Base-by-base conservation (phyloP, 768 basidiomycete genomes). In the Gloeopeniophorella convolvens region DNA sequence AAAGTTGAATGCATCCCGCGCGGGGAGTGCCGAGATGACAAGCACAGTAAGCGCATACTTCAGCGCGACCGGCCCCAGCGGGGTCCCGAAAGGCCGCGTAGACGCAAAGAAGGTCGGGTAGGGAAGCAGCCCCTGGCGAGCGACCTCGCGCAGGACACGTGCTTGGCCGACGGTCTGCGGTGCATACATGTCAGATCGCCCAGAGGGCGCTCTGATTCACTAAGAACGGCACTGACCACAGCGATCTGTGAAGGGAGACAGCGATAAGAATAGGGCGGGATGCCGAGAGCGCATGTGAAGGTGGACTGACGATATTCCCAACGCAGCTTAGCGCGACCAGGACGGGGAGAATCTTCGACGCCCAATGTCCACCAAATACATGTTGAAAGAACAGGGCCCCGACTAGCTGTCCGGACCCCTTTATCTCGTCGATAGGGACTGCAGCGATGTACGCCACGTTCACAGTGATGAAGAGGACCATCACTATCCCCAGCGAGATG, bases 91-190 rank as follows among this genome's bases (percentile, higher is more conserved):
- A 3, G 76, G 76, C 41, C 66, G 63, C 8, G 70, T 75, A 3
- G 72, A 72, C 2, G 73, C 68, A 59, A 74, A 77, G 60, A 78
- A 72, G 5, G 58, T 62, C 2, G 75, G 68, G 42, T 66, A 76
- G 0, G 77, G 77, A 15, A 79, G 63, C 4, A 79, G 63, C 10
- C 77, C 77, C 63, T 78, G 76, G 41, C 77, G 67, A 12, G 72
- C 76, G 27, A 76, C 66, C 60, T 79, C 78, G 20, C 76, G 70
- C 24, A 78, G 65, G 39, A 77, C 63, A 32, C 76, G 69, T 12
- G 73, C 64, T 61, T 72, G 63, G 7, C 70, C 74, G 46, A 75
- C 65, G 33, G 68, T 62, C 60, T 63, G 30, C 9, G 18, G 24
- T 12, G 16, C n/a, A n/a, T n/a, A n/a, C n/a, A 32, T 26, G 30